These are phyloP conservation scores for Teunomyces gatunensis DNA, from an alignment of 805 yeast genomes.

Conservation along the genomic window DNA sequence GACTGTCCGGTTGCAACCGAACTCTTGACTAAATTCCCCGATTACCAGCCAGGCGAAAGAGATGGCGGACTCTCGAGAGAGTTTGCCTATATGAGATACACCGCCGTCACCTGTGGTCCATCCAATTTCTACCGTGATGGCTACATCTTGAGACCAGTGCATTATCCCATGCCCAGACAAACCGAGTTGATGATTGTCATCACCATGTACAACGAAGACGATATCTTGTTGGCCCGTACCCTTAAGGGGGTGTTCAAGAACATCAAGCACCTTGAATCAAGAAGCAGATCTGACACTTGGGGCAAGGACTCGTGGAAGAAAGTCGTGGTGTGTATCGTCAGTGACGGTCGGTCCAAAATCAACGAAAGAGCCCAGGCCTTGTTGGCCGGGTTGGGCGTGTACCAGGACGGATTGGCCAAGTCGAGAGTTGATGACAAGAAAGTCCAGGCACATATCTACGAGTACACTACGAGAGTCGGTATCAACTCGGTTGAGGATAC, in stretches of 20 bases:
- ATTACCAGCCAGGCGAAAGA: slow-evolving; percentile 28
- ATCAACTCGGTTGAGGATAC: slow-evolving; percentile 50
- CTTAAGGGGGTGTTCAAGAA: slow-evolving; percentile 64
- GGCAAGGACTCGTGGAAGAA: slow-evolving; percentile 56
- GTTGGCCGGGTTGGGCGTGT: slow-evolving; percentile 62
- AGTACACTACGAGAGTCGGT: slow-evolving; percentile 61
- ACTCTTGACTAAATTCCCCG: slow-evolving; percentile 48
- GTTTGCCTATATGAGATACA: slow-evolving; percentile 59
- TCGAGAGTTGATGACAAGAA: slow-evolving; percentile 56
- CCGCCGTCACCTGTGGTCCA: slow-evolving; percentile 70
- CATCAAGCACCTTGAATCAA: slow-evolving; percentile 53
- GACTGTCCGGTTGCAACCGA: slow-evolving; percentile 86
- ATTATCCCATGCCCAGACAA: slow-evolving; percentile 50
- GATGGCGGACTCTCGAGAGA: slow-evolving; percentile 49
- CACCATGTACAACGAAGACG: slow-evolving; percentile 70
- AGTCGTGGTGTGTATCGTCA: slow-evolving; percentile 59
- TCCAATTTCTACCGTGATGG: slow-evolving; percentile 57
- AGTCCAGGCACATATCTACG: slow-evolving; percentile 64
- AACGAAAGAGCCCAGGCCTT: slow-evolving; percentile 61
- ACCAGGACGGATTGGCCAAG: slow-evolving; percentile 66
- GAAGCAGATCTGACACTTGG: slow-evolving; percentile 48
- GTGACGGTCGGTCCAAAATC: slow-evolving; percentile 66
- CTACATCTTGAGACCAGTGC: slow-evolving; percentile 53
- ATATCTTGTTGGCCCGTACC: slow-evolving; percentile 57
- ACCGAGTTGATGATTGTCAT: slow-evolving; percentile 62